These are phyloP conservation scores for Smittium culicis DNA, from an alignment of 371 early-diverging fungal species.

Conservation along the genomic window DNA sequence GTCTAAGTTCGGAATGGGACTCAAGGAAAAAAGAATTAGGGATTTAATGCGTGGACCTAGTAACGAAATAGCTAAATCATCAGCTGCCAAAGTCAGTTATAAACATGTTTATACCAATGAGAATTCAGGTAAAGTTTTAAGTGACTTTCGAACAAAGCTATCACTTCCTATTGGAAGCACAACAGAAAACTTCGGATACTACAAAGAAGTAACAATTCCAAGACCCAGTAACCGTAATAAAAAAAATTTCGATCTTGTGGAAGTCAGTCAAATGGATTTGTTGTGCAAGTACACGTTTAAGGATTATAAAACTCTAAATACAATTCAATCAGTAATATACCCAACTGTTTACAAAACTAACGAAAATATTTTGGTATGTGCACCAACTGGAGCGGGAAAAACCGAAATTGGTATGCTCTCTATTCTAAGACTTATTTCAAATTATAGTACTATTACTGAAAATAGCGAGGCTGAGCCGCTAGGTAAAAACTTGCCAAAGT, in stretches of 20 bases:
- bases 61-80: background rate
- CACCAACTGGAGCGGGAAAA: conserved; percentile 99
- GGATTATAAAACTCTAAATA: conserved; percentile 78
- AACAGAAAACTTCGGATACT: conserved; percentile 45
- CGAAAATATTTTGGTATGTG: conserved; percentile 97
- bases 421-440: conserved; percentile 45
- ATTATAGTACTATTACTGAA: background rate
- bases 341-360: conserved; percentile 84
- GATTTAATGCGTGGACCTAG: conserved; percentile 6
- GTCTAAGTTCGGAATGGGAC: background rate
- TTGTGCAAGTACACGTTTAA: conserved; percentile 64
- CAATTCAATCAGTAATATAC: conserved; percentile 89
- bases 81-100: background rate
- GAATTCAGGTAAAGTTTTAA: conserved; percentile 17
- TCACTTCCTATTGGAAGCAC: conserved; percentile 55
- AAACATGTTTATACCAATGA: conserved; percentile 22
- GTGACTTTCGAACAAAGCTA: conserved; percentile 46
- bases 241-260: conserved; percentile 40
- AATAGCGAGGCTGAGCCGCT: no score
- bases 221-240: conserved; percentile 45
- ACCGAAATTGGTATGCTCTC: conserved; percentile 96
- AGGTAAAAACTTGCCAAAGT: background rate
- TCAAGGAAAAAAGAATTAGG: background rate
- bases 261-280: conserved; percentile 50
- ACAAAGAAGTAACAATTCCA: conserved; percentile 72